Evolutionary conservation across 2,329 filamentous ascomycete genomes (phyloP), one percentile per base, ranked within the genome.

Genomic region (Daldinia sp.): DNA sequence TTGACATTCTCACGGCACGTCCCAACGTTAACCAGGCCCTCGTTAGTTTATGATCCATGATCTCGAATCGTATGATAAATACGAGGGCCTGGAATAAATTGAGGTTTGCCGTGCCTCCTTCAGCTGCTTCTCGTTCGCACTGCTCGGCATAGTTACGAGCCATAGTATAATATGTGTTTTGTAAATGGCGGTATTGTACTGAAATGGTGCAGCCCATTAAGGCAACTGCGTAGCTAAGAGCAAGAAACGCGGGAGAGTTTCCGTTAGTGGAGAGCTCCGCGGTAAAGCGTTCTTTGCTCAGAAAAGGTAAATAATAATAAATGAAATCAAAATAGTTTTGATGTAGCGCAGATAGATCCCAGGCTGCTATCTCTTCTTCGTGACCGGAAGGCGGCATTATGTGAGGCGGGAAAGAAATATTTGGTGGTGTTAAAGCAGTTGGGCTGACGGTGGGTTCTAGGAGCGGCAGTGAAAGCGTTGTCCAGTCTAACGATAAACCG

Each of bases 11-110:
- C n/a, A 57, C 39, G 6, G 54, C 54, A 7, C 54, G 54, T 42
- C 54, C 54, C 39, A 57, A 9, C 15, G 54, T 57, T n/a, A 57
- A 15, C 54, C 54, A 57, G 37, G 54, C 54, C 39, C 54, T 57
- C 35, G 20, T 42, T 30, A 57, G 39, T 35, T 44, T 57, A 33
- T 57, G 54, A 7, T 57, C 54, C 54, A 57, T 57, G 39, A 57
- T 57, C 39, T 57, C 54, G 39, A 57, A 57, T 18, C 54, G 44
- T 39, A 57, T 44, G 15, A 57, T 57, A 26, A 57, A 57, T n/a
- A 57, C 13, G 13, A 57, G 39, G 13, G 54, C 54, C 26, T 57
- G 54, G 26, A 57, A 57, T 20, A 57, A 26, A 39, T 57, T 57
- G 26, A 57, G 39, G 12, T 33, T 46, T 10, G 54, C 54, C 1